Base-by-base conservation (phyloP, 2,329 filamentous ascomycete species). In the Cladophialophora exuberans region DNA sequence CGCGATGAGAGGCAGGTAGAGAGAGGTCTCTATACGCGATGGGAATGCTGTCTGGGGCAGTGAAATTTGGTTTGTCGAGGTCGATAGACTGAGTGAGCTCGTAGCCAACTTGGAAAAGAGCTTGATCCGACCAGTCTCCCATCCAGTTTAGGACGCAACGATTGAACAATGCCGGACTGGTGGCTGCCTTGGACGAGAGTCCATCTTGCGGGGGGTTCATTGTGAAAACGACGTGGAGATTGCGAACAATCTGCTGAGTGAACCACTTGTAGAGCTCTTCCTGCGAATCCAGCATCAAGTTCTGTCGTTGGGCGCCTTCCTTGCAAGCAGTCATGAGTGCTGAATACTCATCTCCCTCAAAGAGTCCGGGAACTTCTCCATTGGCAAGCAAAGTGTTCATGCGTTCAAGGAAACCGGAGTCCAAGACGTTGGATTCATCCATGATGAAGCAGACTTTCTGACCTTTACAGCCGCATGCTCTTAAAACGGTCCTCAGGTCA, bases 211-310 rank as follows among this genome's bases (percentile, higher is more conserved):
- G 95, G 11, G 94, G 94, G 72, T 99, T 99, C 94, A 99, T 99
- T 2, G 94, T 99, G 72, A 99, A 99, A 18, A 99, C 94, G 43
- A 99, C 94, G 67, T 99, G 94, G 35, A 99, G 77, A 69, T 99
- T 99, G 79, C 96, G 96, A 70, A 99, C 89, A 66, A 99, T 97
- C 72, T 99, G 94, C 66, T 96, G 90, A 0, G 95, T 99, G 76
- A 99, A 99, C 94, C 94, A 99, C 76, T 97, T 97, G 81, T 99
- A 99, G n/a, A 99, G 80, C 73, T 99, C 94, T 76, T 99, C 95
- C 64, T 96, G 92, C 1, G 94, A 97, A 74, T 99, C 94, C 1
- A 99, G 83, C 56, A 97, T 85, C 55, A 97, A 81, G 43, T 94
- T 94, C 76, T 99, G 94, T 59, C 92, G 87, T 72, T 99, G 94